Conservation (phyloP, 257 asterid species). For the Cruciata laevipes region DNA sequence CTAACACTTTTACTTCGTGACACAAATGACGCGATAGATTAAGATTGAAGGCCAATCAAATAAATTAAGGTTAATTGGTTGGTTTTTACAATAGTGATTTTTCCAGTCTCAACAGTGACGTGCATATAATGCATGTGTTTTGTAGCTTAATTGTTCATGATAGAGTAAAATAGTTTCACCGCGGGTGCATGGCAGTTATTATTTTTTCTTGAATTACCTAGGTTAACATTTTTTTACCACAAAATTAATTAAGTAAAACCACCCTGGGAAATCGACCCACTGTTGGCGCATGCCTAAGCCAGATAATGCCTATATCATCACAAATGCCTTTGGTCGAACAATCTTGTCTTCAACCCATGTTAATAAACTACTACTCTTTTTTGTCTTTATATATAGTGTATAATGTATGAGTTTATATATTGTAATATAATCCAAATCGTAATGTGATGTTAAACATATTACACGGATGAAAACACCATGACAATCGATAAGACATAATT, state of each 20-base stretch:
- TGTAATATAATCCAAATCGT: background rate
- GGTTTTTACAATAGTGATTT: background rate
- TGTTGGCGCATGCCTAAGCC: conserved; percentile 37
- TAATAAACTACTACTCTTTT: background rate
- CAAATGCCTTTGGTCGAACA: conserved; percentile 18
- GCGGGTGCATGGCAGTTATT: too few relatives aligned
- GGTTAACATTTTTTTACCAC: background rate
- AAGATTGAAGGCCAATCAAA: background rate
- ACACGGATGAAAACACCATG: background rate
- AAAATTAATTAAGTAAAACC: too few relatives aligned
- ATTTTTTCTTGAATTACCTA: background rate
- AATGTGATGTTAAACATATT: background rate
- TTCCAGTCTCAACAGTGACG: background rate
- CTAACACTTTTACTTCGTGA: background rate
- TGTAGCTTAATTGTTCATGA: background rate
- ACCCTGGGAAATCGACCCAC: conserved; percentile 22
- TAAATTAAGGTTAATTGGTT: background rate
- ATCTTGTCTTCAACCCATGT: conserved; percentile 3
- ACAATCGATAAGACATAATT: background rate
- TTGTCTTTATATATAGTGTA: background rate
- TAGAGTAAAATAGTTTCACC: background rate
- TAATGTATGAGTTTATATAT: background rate
- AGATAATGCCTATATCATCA: conserved; percentile 13
- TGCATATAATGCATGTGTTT: background rate
- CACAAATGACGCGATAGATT: conserved; percentile 2